Conservation (phyloP, 768 basidiomycete genomes). For the Chalciporus sphaerocephalus region DNA sequence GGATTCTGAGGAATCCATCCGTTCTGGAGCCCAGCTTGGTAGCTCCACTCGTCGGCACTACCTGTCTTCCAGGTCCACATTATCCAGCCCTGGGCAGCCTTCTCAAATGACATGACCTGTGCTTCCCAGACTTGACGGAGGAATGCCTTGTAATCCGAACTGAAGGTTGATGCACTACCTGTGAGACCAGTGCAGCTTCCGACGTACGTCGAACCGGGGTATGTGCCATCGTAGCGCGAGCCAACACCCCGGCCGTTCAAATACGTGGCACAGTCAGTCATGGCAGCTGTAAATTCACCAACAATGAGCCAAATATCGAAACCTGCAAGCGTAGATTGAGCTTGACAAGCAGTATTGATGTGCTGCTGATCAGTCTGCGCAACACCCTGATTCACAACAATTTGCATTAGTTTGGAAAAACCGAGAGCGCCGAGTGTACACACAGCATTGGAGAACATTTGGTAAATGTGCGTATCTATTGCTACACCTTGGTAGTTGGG, state of each 20-base stretch:
- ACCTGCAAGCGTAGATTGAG: slow-evolving; percentile 40
- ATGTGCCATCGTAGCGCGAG: slow-evolving; percentile 60
- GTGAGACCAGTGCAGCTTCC: slow-evolving; percentile 75
- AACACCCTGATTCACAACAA: slow-evolving; percentile 35
- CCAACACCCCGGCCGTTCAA: slow-evolving; percentile 79
- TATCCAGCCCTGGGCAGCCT: slow-evolving; percentile 62
- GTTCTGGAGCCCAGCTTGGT: slow-evolving; percentile 70
- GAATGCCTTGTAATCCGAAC: slow-evolving; percentile 74
- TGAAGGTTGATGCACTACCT: slow-evolving; percentile 72
- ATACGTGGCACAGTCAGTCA: slow-evolving; percentile 57
- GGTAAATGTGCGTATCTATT: slow-evolving; percentile 78
- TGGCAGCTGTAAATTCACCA: slow-evolving; percentile 82
- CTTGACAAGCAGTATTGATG: slow-evolving; percentile 55
- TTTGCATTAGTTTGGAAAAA: not conserved
- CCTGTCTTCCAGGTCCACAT: slow-evolving; percentile 87
- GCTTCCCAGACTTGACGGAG: slow-evolving; percentile 82
- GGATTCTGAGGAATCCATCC: slow-evolving; percentile 82
- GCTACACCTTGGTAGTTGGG: slow-evolving; percentile 60
- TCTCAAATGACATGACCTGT: slow-evolving; percentile 70
- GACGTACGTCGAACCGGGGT: slow-evolving; percentile 56
- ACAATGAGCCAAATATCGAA: slow-evolving; percentile 78
- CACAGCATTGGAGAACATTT: slow-evolving; percentile 62
- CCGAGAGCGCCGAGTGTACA: slow-evolving; percentile 19
- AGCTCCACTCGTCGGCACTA: slow-evolving; percentile 84
- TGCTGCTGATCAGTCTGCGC: slow-evolving; percentile 49